Conservation (phyloP, 2,329 filamentous ascomycete genomes). For the Calonectria naviculata region DNA sequence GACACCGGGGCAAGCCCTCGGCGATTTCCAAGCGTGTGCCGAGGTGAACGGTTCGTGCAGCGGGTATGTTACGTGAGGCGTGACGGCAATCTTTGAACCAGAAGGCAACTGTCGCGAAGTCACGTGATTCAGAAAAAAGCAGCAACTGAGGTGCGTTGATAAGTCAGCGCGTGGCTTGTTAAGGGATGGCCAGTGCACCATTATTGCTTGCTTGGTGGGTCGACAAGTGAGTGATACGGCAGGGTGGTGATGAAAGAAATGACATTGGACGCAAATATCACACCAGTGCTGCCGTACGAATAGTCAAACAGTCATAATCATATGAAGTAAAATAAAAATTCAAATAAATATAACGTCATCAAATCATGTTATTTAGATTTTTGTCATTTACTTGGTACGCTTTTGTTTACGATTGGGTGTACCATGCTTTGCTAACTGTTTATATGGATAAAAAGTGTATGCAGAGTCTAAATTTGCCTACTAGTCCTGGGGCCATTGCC, state of each 20-base stretch:
- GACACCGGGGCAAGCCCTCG: constrained; percentile 30
- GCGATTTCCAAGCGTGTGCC: constrained; percentile 16
- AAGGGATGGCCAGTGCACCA: neutral
- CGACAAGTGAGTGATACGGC: too few relatives aligned
- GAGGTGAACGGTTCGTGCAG: constrained; percentile 16
- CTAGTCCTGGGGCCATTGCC: neutral
- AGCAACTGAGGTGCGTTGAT: neutral
- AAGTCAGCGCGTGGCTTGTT: constrained; percentile 4
- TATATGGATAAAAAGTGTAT: neutral
- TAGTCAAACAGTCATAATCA: too few relatives aligned
- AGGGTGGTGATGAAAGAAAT: too few relatives aligned
- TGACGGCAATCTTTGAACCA: constrained; percentile 34
- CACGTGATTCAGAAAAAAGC: constrained; percentile 40
- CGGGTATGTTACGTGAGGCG: constrained; percentile 33
- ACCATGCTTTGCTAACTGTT: too few relatives aligned
- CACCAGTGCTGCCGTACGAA: too few relatives aligned
- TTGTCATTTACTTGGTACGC: too few relatives aligned
- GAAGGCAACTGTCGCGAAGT: constrained; percentile 42
- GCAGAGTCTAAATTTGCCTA: neutral
- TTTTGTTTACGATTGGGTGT: too few relatives aligned
- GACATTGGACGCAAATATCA: too few relatives aligned
- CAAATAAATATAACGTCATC: too few relatives aligned
- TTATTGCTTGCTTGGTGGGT: neutral
- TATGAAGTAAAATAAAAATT: too few relatives aligned
- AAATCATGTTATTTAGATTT: too few relatives aligned